These are phyloP conservation scores for Erythrophleum fordii DNA, from an alignment of 306 rosid genomes.

Conservation along the genomic window DNA sequence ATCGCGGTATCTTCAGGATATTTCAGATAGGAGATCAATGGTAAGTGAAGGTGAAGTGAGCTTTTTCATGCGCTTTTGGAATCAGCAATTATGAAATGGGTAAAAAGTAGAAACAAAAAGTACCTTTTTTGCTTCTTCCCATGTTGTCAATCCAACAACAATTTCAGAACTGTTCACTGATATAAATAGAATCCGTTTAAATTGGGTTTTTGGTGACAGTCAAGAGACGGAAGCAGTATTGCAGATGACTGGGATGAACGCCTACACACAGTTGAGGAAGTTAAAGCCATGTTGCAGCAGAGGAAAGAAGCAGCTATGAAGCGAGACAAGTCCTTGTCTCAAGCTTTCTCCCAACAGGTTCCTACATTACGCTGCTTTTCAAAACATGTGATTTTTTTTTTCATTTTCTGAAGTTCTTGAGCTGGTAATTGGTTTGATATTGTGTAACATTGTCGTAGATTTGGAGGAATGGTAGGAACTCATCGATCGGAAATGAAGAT, in stretches of 20 bases:
- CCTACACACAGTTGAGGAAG: slow-evolving; percentile 87
- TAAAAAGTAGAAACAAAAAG: not conserved
- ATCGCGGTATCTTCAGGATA: slow-evolving; percentile 76
- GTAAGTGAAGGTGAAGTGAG: slow-evolving; percentile 39
- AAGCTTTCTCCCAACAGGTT: slow-evolving; percentile 92
- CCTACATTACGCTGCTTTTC: not conserved
- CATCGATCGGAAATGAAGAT: slow-evolving; percentile 83
- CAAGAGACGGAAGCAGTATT: slow-evolving; percentile 86
- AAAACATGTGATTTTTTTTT: not conserved
- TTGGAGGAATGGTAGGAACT: slow-evolving; percentile 68
- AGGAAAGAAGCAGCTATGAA: slow-evolving; percentile 81
- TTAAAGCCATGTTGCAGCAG: slow-evolving; percentile 89
- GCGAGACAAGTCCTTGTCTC: slow-evolving; percentile 77
- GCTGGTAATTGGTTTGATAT: slow-evolving; percentile 21
- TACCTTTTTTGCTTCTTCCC: slow-evolving; percentile 36
- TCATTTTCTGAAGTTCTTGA: slow-evolving; percentile 24
- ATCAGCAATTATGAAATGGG: slow-evolving; percentile 12
- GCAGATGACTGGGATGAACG: slow-evolving; percentile 95
- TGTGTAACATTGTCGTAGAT: slow-evolving; percentile 44
- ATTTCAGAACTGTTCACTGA: slow-evolving; percentile 26
- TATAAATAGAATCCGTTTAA: slow-evolving; percentile 1
- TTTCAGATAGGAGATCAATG: slow-evolving; percentile 77
- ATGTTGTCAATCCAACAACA: slow-evolving; percentile 18
- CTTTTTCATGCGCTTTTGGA: slow-evolving; percentile 22
- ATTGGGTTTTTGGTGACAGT: slow-evolving; percentile 39